Percentiles rank a stretch among this genome's conserved stretches.
Conservation (phyloP, 139 green algal genomes). For the Astrephomene gubernaculifera region DNA sequence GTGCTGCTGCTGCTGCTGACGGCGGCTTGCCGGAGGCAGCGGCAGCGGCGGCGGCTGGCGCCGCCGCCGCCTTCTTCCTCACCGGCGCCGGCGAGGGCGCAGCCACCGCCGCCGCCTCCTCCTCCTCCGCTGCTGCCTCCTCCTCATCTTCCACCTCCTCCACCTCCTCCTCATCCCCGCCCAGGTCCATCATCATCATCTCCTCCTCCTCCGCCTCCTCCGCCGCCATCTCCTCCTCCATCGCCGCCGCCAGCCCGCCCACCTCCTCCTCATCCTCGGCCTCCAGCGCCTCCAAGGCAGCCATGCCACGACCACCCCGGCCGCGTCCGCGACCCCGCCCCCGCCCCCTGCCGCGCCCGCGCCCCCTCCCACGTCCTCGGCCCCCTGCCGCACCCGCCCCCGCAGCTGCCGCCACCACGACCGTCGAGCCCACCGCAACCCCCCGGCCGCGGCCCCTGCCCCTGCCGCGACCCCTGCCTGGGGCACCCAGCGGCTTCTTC, state of each 20-base stretch:
- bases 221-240: slow-evolving; percentile 16
- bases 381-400: not conserved
- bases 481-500: not conserved
- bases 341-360: slow-evolving; percentile 6
- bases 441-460: slow-evolving; percentile 13
- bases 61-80: not conserved
- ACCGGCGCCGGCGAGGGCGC: too few relatives aligned
- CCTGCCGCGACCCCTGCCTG: slow-evolving; percentile 12
- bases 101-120: not conserved
- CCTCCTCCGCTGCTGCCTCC: not conserved
- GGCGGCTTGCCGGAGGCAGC: not conserved
- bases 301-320: not conserved
- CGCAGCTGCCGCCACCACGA: not conserved
- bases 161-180: slow-evolving; percentile 9
- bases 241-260: not conserved
- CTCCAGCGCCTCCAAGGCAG: not conserved
- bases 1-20: too few relatives aligned
- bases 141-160: not conserved
- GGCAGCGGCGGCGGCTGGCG: not conserved
- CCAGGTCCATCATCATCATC: not conserved
- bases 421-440: not conserved
- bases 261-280: slow-evolving; percentile 8
- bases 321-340: slow-evolving; percentile 10
- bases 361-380: not conserved
- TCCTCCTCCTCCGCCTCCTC: slow-evolving; percentile 29